Evolutionary conservation across 805 yeast genomes (phyloP), one percentile per base, ranked within the genome.

Genomic region (Wickerhamiella brachini): DNA sequence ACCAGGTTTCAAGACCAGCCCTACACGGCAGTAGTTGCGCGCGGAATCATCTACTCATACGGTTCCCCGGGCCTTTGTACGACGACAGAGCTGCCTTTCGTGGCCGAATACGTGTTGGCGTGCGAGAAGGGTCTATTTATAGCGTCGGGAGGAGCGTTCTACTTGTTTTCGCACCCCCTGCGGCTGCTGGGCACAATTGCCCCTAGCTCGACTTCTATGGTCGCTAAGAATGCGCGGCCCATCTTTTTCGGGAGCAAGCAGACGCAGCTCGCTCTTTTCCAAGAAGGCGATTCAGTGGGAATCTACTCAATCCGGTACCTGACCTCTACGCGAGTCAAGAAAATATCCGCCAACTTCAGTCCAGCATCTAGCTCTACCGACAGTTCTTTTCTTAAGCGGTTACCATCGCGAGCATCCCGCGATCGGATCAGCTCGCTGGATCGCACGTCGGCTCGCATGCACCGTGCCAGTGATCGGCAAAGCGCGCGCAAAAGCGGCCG

Each of bases 121-220:
- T 83, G 79, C 59, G 79, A 78, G 22, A 72, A 76, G 42, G 96
- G 96, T 0, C 60, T 86, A 3, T 66, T 88, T 0, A 59, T 85
- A 21, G 85, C 45, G 15, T 53, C 54, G 37, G 51, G 51, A 23
- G 63, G 62, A 2, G 65, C 69, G 49, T 83, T 85, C 57, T 70
- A 86, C 49, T 79, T 94, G 0, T 62, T 87, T 53, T 72, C 80
- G 1, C 94, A 85, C 61, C 90, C 95, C 0, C 67, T 83, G 54
- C 76, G 78, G 1, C 93, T 85, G 3, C 72, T 85, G 51, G 87
- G 95, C 2, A 68, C 78, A 4, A 75, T 87, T 4, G 78, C 80
- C 0, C 79, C 90, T 0, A 78, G 87, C 0, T 79, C 88, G 1
- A 80, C 83, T 0, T 76, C 86, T 0, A 75, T 79, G 2, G 76